Base-by-base conservation (phyloP, 208 protist species). In the Leishmania lainsoni region DNA sequence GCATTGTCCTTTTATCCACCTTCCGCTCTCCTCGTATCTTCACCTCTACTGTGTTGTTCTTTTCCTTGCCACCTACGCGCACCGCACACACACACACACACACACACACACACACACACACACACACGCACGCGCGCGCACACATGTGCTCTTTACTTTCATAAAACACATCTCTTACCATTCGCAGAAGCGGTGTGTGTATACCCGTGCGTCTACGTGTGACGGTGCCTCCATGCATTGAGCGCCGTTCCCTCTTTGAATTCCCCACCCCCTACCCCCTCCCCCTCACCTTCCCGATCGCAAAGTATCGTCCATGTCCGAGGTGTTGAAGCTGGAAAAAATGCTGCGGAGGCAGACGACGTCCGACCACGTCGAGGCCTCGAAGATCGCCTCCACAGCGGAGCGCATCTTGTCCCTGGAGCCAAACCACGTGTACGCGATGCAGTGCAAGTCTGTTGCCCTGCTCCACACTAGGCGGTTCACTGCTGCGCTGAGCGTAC, bases 371-470 rank as follows among this genome's bases (percentile, higher is more conserved):
- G 81, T 80, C 20, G 89, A 94, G 69, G 58, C 90, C 9, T 75
- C 81, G 17, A 90, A 88, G 63, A 87, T 96, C 74, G 77, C 85
- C 39, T 87, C 87, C 65, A 85, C 85, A 0, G 88, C 88, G 59
- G 92, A 97, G 76, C 93, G 92, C 54, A 76, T 97, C 75, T 89
- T 97, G 49, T 69, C 83, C n/a, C 59, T 91, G 0, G 74, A 89
- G 45, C 83, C 94, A 16, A 86, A 88, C 66, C 78, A 96, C 80
- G 59, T 86, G 29, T 83, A 88, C 75, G 92, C 90, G 6, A 80
- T 96, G 77, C 90, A 90, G 70, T 93, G 89, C 82, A 94, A 94
- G 63, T 84, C 87, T 12, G 94, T 96, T 0, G 91, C 85, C 32
- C 86, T 87, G 42, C 86, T 97, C 9, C 88, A 93, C 76, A 80